Conservation (phyloP, 2,329 filamentous ascomycete species). For the Monosporascus sp. region DNA sequence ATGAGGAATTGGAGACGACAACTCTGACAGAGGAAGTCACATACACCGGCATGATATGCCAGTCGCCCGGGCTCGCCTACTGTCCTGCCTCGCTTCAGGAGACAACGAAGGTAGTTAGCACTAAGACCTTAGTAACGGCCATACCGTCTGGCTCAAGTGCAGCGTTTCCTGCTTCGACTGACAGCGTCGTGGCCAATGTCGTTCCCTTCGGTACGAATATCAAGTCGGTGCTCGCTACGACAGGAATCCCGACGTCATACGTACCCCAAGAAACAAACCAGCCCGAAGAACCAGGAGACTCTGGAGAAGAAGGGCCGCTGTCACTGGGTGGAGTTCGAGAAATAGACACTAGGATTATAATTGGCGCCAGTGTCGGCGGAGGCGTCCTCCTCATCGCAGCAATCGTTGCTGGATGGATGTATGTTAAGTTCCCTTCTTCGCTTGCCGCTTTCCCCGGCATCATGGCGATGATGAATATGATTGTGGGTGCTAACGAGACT, state of each 20-base stretch:
- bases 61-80: constrained; percentile 34
- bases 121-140: constrained; percentile 33
- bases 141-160: constrained; percentile 32
- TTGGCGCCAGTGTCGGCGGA: constrained; percentile 43
- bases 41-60: constrained; percentile 40
- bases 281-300: constrained; percentile 10
- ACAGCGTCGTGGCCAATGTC: constrained; percentile 24
- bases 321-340: constrained; percentile 21
- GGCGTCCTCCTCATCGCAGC: constrained; percentile 33
- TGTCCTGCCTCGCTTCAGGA: constrained; percentile 47
- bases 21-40: constrained; percentile 35
- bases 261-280: constrained; percentile 23
- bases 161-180: constrained; percentile 34
- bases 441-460: not conserved
- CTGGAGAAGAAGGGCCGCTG: not conserved
- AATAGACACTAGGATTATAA: constrained; percentile 38
- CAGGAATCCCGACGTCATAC: constrained; percentile 40
- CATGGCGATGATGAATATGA: not conserved
- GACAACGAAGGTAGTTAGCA: constrained; percentile 33
- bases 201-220: constrained; percentile 38
- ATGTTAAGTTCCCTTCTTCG: constrained; percentile 13
- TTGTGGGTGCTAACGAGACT: not conserved
- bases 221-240: constrained; percentile 30
- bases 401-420: constrained; percentile 25
- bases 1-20: constrained; percentile 29